Percentiles rank a stretch among this genome's conserved stretches.
phyloP scores from a whole-genome alignment of 768 basidiomycete species.

The Calocera viscosa region DNA sequence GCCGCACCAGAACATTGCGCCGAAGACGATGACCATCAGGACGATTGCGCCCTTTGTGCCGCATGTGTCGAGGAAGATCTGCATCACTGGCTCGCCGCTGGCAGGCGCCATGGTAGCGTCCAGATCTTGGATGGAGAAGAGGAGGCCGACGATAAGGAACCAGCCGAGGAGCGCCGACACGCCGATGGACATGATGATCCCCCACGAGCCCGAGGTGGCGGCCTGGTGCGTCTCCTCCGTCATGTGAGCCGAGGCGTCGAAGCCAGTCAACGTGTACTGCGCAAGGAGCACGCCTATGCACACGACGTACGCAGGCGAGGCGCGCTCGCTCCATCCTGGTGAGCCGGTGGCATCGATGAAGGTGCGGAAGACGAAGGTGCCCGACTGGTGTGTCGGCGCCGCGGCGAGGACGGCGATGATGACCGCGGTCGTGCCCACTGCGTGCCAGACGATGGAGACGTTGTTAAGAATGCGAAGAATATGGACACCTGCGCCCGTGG shows the following conservation, averaged over 20 bases:
- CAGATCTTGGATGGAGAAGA: constrained; percentile 68
- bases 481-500: constrained; percentile 45
- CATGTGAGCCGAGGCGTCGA: constrained; percentile 59
- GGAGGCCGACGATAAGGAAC: constrained; percentile 58
- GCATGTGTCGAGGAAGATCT: constrained; percentile 67
- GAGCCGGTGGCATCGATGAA: constrained; percentile 60
- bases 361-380: constrained; percentile 52
- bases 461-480: constrained; percentile 57
- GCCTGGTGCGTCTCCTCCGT: constrained; percentile 66
- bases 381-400: constrained; percentile 58
- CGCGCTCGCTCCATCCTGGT: constrained; percentile 53
- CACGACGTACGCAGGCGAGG: constrained; percentile 56
- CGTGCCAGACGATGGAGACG: constrained; percentile 63
- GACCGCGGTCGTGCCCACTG: constrained; percentile 51
- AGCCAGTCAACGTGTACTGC: constrained; percentile 66
- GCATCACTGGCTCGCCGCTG: constrained; percentile 60
- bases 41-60: constrained; percentile 62
- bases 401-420: constrained; percentile 57
- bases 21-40: constrained; percentile 60
- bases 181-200: constrained; percentile 58
- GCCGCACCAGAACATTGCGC: constrained; percentile 63
- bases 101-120: constrained; percentile 39
- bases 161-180: constrained; percentile 61
- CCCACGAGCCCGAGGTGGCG: constrained; percentile 49
- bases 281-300: constrained; percentile 62